Evolutionary conservation across 192 early-diverging fungal species (phyloP).

Genomic region (Irineochytrium annulatum): DNA sequence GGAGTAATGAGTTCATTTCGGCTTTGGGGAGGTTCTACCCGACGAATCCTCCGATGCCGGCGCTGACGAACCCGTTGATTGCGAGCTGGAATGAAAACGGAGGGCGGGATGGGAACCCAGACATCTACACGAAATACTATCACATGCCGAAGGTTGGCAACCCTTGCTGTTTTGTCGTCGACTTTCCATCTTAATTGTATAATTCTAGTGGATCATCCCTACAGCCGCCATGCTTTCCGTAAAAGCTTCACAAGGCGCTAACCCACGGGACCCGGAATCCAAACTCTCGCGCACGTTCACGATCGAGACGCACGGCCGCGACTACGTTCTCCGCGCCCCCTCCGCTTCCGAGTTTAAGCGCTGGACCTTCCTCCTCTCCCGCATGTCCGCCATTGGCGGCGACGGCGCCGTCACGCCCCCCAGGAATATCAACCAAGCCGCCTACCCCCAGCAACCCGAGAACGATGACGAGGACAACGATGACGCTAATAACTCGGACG

Average conservation of each 20-base stretch:
- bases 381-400: conserved; percentile 13
- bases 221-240: conserved; percentile 23
- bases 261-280: conserved; percentile 14
- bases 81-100: conserved; percentile 15
- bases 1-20: conserved; percentile 9
- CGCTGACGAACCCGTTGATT: conserved; percentile 29
- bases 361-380: conserved; percentile 38
- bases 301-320: conserved; percentile 28
- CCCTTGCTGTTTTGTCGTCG: background rate
- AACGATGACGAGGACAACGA: too few relatives aligned
- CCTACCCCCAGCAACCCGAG: too few relatives aligned
- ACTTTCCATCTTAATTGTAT: background rate
- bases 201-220: conserved; percentile 37
- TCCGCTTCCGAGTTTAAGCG: conserved; percentile 24
- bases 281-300: conserved; percentile 33
- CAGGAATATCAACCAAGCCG: too few relatives aligned
- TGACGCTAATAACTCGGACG: too few relatives aligned
- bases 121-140: conserved; percentile 23
- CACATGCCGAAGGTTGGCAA: conserved; percentile 35
- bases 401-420: too few relatives aligned
- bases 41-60: conserved; percentile 29
- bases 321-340: conserved; percentile 36
- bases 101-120: background rate
- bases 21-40: conserved; percentile 17
- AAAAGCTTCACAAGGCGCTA: conserved; percentile 16